phyloP scores from a whole-genome alignment of 352 stramenopile genomes.

The Globisporangium irregulare region DNA sequence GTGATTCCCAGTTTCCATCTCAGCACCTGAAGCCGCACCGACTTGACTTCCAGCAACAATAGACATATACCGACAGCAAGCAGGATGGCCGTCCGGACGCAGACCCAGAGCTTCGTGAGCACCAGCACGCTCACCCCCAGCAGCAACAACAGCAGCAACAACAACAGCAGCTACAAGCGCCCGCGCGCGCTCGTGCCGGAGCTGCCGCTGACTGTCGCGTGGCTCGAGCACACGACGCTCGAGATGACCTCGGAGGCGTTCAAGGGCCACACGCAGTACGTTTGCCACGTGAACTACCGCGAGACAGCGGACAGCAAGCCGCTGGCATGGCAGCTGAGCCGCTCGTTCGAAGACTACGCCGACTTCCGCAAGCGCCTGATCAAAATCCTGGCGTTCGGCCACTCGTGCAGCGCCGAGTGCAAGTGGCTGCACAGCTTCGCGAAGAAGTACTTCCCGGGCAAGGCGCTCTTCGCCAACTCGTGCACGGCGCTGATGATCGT shows the following conservation, averaged over 20 bases:
- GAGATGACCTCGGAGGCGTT: conserved; percentile 7
- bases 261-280: conserved; percentile 10
- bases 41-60: no score
- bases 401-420: conserved; percentile 60
- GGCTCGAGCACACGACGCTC: conserved; percentile 11
- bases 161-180: conserved; percentile 7
- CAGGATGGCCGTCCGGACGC: not conserved
- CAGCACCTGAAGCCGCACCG: not conserved
- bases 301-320: not conserved
- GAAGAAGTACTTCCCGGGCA: conserved; percentile 59
- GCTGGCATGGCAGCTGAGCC: not conserved
- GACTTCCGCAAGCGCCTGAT: conserved; percentile 46
- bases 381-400: conserved; percentile 44
- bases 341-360: conserved; percentile 41
- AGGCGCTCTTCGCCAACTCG: conserved; percentile 22
- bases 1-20: not conserved
- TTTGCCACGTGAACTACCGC: conserved; percentile 9
- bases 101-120: not conserved
- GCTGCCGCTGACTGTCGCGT: conserved; percentile 7
- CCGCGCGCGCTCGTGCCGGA: not conserved
- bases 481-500: conserved; percentile 5
- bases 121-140: not conserved
- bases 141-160: not conserved
- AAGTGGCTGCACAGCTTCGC: conserved; percentile 63
- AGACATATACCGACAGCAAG: no score